A percentile compares a stretch with the other conserved stretches of the same genome.
Conservation (phyloP, 495 filamentous ascomycete genomes). For the Lasiosphaeria miniovina region DNA sequence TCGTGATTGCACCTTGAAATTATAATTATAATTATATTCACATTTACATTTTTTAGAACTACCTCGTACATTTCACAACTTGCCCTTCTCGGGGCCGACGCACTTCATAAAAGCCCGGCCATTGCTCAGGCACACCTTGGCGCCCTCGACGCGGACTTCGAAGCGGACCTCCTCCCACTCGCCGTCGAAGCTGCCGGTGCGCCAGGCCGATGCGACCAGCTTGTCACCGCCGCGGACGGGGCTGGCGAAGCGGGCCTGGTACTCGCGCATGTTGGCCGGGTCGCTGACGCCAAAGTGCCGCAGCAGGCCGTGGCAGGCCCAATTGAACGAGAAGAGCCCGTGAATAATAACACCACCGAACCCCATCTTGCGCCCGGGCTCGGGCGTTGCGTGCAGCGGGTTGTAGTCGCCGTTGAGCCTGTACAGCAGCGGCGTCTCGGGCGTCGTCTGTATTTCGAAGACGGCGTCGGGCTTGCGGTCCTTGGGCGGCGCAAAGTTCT, state of each 20-base stretch:
- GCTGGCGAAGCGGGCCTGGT: conserved; percentile 82
- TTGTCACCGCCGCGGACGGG: conserved; percentile 77
- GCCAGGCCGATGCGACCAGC: conserved; percentile 63
- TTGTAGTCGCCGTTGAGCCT: conserved; percentile 90
- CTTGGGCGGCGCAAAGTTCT: conserved; percentile 70
- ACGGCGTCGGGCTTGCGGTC: conserved; percentile 70
- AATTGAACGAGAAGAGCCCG: conserved; percentile 82
- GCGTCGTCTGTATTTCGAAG: conserved; percentile 63
- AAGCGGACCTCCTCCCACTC: conserved; percentile 83
- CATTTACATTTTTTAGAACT: neutral
- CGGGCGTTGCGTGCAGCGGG: conserved; percentile 80
- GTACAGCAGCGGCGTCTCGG: conserved; percentile 72
- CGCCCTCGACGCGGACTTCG: conserved; percentile 64
- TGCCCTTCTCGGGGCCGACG: conserved; percentile 53
- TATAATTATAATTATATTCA: neutral
- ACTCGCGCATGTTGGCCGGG: conserved; percentile 75
- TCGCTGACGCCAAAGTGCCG: conserved; percentile 70
- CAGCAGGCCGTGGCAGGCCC: conserved; percentile 71
- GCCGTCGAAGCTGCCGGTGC: conserved; percentile 59
- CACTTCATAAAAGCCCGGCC: conserved; percentile 75
- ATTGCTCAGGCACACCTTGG: conserved; percentile 79
- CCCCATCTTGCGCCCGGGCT: conserved; percentile 82
- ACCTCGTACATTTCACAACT: conserved; percentile 50
- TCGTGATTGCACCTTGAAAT: too few relatives aligned
- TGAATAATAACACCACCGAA: conserved; percentile 88